Base-by-base conservation (phyloP, 257 asterid species). In the Gentiana dahurica region DNA sequence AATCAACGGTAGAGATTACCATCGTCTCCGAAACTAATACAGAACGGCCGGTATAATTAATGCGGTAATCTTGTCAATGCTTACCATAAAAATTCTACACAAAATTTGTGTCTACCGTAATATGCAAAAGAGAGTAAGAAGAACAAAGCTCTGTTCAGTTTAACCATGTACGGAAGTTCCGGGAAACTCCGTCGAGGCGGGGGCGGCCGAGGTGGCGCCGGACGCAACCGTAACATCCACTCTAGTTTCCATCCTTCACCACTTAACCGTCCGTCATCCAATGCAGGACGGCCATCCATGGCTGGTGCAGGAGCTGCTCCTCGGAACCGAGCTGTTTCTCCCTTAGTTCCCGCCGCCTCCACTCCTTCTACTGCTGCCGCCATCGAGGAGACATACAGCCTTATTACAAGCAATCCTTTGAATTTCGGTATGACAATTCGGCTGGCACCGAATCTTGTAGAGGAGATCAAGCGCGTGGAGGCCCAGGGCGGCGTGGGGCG, bases 381-480 rank as follows among this genome's bases (percentile, higher is more conserved):
- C 5, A 44, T 60, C 35, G 73, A 67, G 64, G 73, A 72, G 70
- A 49, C 66, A 51, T 86, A 78, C 68, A 82, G 86, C 68, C 95
- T 89, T 15, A 82, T 84, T 1, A 79, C 94, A 59, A 95, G 80
- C 64, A 86, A 82, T 44, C 91, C 89, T 61, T 63, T 92, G 75
- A 79, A 82, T 76, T 85, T 80, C 57, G 97, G 94, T 55, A 92
- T 92, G 97, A 82, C 86, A 36, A 80, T 92, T 51, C 77, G 84
- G 71, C 74, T 92, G 72, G 75, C 82, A 47, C 95, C 99, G 9
- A 94, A 82, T 84, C 87, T 92, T 15, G 95, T 89, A 54, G 97
- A 92, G 77, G 97, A 92, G 97, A 92, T 92, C 94, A 92, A 79
- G 84, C 91, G 89, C 63, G 87, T 75, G 68, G 99, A 86, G 87